Conservation (phyloP, 129 eudicot species). For the Solidago caesia region DNA sequence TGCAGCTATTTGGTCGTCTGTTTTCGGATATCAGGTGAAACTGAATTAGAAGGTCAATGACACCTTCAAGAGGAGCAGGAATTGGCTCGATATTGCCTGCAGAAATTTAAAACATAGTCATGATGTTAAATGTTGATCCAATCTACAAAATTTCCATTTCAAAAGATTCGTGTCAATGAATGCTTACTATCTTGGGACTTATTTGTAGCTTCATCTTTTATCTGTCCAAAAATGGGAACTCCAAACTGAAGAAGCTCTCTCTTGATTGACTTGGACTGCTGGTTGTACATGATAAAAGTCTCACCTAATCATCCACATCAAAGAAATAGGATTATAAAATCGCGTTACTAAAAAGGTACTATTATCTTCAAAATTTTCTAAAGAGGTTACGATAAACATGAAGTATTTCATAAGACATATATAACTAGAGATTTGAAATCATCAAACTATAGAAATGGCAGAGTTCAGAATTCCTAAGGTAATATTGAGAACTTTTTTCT, state of each 20-base stretch:
- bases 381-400: background rate
- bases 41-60: slow-evolving; percentile 73
- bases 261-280: slow-evolving; percentile 74
- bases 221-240: slow-evolving; percentile 81
- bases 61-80: slow-evolving; percentile 78
- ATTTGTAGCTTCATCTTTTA: slow-evolving; percentile 61
- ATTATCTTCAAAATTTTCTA: background rate
- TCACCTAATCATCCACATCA: slow-evolving; percentile 54
- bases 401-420: background rate
- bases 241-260: slow-evolving; percentile 95
- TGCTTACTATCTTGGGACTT: slow-evolving; percentile 60
- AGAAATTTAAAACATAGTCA: background rate
- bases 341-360: background rate
- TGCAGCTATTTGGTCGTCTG: slow-evolving; percentile 90
- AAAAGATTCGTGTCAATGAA: background rate
- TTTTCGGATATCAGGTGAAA: slow-evolving; percentile 84
- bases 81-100: slow-evolving; percentile 86
- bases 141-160: background rate
- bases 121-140: slow-evolving; percentile 5
- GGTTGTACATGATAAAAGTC: slow-evolving; percentile 83
- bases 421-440: background rate
- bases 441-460: background rate
- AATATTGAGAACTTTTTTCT: background rate
- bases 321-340: slow-evolving; percentile 15
- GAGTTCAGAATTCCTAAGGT: background rate